Conservation (phyloP, 768 basidiomycete genomes). For the Dioszegia crocea region DNA sequence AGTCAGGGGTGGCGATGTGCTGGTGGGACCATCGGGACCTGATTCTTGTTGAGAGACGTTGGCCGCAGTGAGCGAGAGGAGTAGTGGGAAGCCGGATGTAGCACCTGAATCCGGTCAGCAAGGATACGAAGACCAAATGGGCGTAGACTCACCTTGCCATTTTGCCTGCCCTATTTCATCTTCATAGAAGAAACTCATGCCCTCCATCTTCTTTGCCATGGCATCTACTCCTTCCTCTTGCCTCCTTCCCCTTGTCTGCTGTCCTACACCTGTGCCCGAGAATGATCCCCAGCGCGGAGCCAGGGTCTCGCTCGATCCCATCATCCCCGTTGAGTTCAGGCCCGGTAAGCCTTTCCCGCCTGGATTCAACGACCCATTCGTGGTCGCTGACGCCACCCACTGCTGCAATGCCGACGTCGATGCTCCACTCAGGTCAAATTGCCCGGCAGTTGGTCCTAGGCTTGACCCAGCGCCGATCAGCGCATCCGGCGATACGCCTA, state of each 20-base stretch:
- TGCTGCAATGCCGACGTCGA: conserved; percentile 3
- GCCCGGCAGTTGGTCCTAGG: not conserved
- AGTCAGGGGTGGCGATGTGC: conserved; percentile 29
- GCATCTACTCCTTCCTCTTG: conserved; percentile 39
- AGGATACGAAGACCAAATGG: not conserved
- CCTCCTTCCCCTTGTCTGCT: conserved; percentile 8
- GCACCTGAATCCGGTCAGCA: conserved; percentile 58
- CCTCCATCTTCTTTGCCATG: conserved; percentile 46
- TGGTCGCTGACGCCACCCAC: conserved; percentile 1
- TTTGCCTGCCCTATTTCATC: conserved; percentile 51
- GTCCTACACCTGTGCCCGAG: not conserved
- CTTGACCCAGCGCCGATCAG: conserved; percentile 9
- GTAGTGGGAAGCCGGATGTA: conserved; percentile 81
- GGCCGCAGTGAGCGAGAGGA: conserved; percentile 62
- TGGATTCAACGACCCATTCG: conserved; percentile 7
- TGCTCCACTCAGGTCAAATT: conserved; percentile 3
- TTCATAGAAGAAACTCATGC: conserved; percentile 50
- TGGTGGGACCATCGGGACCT: conserved; percentile 2
- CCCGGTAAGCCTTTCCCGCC: not conserved
- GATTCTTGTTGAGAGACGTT: conserved; percentile 21
- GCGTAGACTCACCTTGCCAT: conserved; percentile 44
- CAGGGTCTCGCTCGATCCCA: conserved; percentile 8
- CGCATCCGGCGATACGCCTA: conserved; percentile 34
- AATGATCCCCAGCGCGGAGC: conserved; percentile 7
- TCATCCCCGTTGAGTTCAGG: conserved; percentile 1